These are phyloP conservation scores for Ambrosiella beaveri DNA, from an alignment of 2,329 filamentous ascomycete species.

Conservation along the genomic window DNA sequence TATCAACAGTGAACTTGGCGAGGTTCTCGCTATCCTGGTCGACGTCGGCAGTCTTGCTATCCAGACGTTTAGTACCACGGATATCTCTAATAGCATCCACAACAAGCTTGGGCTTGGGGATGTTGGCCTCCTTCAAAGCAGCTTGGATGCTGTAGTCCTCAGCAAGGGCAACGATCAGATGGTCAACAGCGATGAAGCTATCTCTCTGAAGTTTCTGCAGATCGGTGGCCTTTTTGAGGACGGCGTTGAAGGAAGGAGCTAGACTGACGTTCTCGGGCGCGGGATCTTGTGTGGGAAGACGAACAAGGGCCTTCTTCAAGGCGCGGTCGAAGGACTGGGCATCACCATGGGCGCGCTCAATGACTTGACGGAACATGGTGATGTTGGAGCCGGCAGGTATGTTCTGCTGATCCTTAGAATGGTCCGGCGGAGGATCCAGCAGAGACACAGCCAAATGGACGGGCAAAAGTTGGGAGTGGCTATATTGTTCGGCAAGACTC, in stretches of 20 bases:
- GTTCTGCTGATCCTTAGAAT: constrained; percentile 71
- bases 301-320: constrained; percentile 80
- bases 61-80: constrained; percentile 79
- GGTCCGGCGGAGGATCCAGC: constrained; percentile 57
- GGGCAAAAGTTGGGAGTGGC: constrained; percentile 77
- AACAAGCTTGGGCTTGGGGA: constrained; percentile 79
- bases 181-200: constrained; percentile 83
- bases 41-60: constrained; percentile 87
- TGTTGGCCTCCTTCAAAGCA: constrained; percentile 67
- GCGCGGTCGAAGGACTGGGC: constrained; percentile 73
- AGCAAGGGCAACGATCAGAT: constrained; percentile 69
- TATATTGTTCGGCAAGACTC: constrained; percentile 72
- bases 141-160: constrained; percentile 62
- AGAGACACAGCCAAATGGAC: constrained; percentile 76
- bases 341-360: constrained; percentile 88
- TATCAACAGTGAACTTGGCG: constrained; percentile 96
- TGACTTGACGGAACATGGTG: constrained; percentile 85
- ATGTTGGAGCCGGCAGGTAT: constrained; percentile 42
- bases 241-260: constrained; percentile 62
- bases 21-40: constrained; percentile 90
- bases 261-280: constrained; percentile 78
- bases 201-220: constrained; percentile 97
- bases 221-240: constrained; percentile 71
- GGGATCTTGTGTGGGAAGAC: constrained; percentile 84
- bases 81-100: constrained; percentile 84